Percentiles rank a stretch among this genome's conserved stretches.
These are phyloP conservation scores for Kwoniella sp. DNA, from an alignment of 768 basidiomycete species.

Conservation along the genomic window DNA sequence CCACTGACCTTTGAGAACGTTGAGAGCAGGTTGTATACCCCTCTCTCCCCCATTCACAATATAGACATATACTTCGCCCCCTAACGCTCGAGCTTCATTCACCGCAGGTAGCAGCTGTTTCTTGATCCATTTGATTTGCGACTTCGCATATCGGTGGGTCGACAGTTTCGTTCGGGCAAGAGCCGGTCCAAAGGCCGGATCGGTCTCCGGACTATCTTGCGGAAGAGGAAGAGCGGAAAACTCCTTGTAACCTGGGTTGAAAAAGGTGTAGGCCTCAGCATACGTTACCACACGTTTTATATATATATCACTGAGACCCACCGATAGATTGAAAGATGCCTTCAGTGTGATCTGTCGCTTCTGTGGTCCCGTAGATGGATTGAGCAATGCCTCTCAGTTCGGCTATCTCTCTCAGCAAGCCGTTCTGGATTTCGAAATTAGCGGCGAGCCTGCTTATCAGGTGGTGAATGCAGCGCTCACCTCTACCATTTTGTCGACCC, in stretches of 20 bases:
- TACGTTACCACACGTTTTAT: neutral
- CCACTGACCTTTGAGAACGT: conserved; percentile 56
- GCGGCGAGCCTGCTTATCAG: neutral
- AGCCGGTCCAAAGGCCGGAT: conserved; percentile 61
- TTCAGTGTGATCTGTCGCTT: conserved; percentile 51
- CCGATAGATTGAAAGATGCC: conserved; percentile 97
- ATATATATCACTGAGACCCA: conserved; percentile 44
- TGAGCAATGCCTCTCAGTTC: conserved; percentile 58
- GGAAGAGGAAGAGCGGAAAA: conserved; percentile 67
- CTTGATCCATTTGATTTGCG: conserved; percentile 87
- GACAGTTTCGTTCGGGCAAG: conserved; percentile 79
- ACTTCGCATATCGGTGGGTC: conserved; percentile 86
- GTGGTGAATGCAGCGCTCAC: conserved; percentile 57
- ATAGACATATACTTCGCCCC: conserved; percentile 42
- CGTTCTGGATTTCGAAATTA: conserved; percentile 51
- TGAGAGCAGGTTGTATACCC: conserved; percentile 72
- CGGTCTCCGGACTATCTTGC: conserved; percentile 17
- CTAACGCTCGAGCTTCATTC: conserved; percentile 59
- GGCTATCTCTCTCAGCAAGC: conserved; percentile 77
- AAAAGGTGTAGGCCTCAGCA: too few relatives aligned
- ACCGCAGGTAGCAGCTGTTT: conserved; percentile 83
- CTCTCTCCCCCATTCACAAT: conserved; percentile 56
- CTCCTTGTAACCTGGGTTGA: conserved; percentile 79
- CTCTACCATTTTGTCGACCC: conserved; percentile 88
- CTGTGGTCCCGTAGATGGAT: conserved; percentile 39